Evolutionary conservation across 2,329 filamentous ascomycete species (phyloP), one percentile per base, ranked within the genome.

Genomic region (Xylaria polymorpha): DNA sequence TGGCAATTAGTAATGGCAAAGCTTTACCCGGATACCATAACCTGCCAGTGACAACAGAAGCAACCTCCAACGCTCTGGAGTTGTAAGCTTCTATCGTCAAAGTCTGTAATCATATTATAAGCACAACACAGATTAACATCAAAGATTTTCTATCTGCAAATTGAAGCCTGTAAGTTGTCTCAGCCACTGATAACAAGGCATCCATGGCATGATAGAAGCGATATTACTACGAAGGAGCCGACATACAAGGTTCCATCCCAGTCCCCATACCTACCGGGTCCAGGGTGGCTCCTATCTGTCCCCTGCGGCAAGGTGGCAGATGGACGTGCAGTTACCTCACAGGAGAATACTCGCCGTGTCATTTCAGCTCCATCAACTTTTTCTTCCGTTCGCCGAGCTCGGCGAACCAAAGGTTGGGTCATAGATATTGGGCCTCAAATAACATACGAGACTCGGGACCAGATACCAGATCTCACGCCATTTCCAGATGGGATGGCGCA

Each of bases 401-500:
- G 48, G 48, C 8, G 25, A 4, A 51, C 5, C 8, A 51, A 6
- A 32, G 8, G 8, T 14, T 10, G 15, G 15, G 8, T 53, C 25
- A 3, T 15, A 35, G n/a, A 14, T 5, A 18, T 7, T 29, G 50
- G 4, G 37, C 14, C 20, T 43, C 22, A 15, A 43, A 10, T n/a
- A n/a, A 56, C 12, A 22, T 39, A 9, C 37, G 15, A 53, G 12
- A 57, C 12, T 25, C 12, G 10, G 3, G 15, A 20, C 32, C n/a
- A 32, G 15, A 57, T 8, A 18, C 1, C 55, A 12, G 7, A n/a
- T 22, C 29, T 56, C 50, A 9, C 43, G 58, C 41, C 41, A 62
- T 50, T 61, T n/a, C 18, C 32, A 4, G 10, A 44, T 7, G 12
- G n/a, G 4, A 66, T 66, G 48, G 58, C 43, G 64, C 58, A 29